Evolutionary conservation across 345 rosid genomes (phyloP).

Genomic region (Populus davidiana): DNA sequence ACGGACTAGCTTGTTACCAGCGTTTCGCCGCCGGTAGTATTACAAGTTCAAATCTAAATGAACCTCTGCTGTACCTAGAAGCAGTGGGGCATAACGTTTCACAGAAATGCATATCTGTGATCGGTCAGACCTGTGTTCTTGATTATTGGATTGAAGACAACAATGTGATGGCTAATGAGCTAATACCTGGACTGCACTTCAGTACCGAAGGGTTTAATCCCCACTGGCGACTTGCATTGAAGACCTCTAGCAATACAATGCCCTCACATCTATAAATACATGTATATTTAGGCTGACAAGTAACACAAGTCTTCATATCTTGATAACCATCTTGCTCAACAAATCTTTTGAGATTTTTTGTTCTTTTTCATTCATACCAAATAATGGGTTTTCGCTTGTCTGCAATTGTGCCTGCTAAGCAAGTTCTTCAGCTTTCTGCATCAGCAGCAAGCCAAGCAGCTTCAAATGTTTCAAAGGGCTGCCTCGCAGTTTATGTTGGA

Average conservation of each 20-base stretch:
- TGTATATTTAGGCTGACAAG: not conserved
- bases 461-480: conserved; percentile 26
- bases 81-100: not conserved
- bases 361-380: not conserved
- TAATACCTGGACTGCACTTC: not conserved
- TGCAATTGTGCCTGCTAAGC: not conserved
- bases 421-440: not conserved
- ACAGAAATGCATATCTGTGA: not conserved
- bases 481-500: conserved; percentile 28
- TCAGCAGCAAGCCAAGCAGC: not conserved
- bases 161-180: conserved; percentile 13
- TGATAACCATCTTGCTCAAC: not conserved
- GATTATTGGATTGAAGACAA: conserved; percentile 1
- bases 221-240: not conserved
- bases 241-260: not conserved
- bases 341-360: not conserved
- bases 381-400: conserved; percentile 5
- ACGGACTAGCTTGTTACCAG: too few species aligned
- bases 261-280: not conserved
- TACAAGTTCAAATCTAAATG: too few species aligned
- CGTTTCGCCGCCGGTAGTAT: too few species aligned
- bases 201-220: not conserved
- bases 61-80: not conserved
- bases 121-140: not conserved
- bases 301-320: not conserved